Conservation (phyloP, 2,329 filamentous ascomycete species). For the Emericellopsis cladophorae region DNA sequence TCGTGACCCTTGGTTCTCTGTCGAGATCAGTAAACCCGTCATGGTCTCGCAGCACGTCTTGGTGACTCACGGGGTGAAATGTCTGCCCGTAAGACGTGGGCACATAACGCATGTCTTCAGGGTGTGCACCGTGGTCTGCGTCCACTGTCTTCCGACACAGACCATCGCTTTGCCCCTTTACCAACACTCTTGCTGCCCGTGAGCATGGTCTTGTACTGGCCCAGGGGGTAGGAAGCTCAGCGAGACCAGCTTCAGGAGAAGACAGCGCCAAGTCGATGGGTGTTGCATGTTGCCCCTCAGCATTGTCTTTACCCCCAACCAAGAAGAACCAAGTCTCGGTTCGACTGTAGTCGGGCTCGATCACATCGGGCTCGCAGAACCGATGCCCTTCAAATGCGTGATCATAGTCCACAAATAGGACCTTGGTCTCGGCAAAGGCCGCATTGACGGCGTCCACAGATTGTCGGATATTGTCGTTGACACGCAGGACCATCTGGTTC, state of each 20-base stretch:
- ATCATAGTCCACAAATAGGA: conserved; percentile 33
- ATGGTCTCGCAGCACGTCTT: not conserved
- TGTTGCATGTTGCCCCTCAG: not conserved
- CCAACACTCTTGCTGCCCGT: conserved; percentile 29
- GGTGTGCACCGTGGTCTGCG: conserved; percentile 10
- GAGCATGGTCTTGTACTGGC: too few relatives aligned
- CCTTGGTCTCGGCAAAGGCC: conserved; percentile 20
- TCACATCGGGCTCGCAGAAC: conserved; percentile 24
- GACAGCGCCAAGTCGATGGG: too few relatives aligned
- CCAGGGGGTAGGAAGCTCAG: too few relatives aligned
- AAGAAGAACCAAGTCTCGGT: conserved; percentile 35
- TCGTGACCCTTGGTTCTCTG: conserved; percentile 7
- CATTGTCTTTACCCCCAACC: conserved; percentile 29
- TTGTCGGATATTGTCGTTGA: conserved; percentile 24
- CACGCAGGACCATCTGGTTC: conserved; percentile 28
- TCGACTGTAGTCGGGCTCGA: conserved; percentile 29
- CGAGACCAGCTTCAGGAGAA: too few relatives aligned
- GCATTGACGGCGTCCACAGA: conserved; percentile 22
- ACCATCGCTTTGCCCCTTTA: conserved; percentile 21
- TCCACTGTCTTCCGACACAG: conserved; percentile 17
- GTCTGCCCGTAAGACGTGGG: conserved; percentile 32
- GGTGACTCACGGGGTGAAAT: conserved; percentile 25
- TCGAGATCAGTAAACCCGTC: not conserved
- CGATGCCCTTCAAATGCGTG: conserved; percentile 29
- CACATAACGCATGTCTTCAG: conserved; percentile 32